phyloP scores from a whole-genome alignment of 1,139 yeast species.

The Blastobotrys indianensis region DNA sequence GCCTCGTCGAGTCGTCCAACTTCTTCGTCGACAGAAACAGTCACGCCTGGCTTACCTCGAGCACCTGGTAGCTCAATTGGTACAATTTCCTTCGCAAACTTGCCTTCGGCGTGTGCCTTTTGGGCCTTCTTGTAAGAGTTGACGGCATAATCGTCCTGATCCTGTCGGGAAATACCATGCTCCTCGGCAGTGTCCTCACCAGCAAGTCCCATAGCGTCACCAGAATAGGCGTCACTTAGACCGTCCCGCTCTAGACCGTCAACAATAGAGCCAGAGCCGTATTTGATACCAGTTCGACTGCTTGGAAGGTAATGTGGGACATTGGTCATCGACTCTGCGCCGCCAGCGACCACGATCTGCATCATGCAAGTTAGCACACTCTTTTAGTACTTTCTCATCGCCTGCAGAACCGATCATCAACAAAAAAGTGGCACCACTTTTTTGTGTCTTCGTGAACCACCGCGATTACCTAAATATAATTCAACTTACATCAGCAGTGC shows the following conservation, averaged over 20 bases:
- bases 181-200: slow-evolving; percentile 91
- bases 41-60: slow-evolving; percentile 87
- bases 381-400: too few relatives aligned
- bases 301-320: slow-evolving; percentile 88
- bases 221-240: slow-evolving; percentile 80
- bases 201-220: slow-evolving; percentile 87
- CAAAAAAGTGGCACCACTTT: too few relatives aligned
- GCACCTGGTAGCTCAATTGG: slow-evolving; percentile 84
- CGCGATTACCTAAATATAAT: not conserved
- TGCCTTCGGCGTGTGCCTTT: slow-evolving; percentile 70
- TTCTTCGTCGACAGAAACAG: slow-evolving; percentile 67
- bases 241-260: slow-evolving; percentile 94
- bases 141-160: slow-evolving; percentile 86
- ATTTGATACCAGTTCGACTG: slow-evolving; percentile 84
- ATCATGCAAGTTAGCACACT: not conserved
- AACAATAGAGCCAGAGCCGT: slow-evolving; percentile 69
- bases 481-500: slow-evolving; percentile 57
- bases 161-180: slow-evolving; percentile 57
- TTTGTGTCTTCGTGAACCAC: not conserved
- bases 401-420: too few relatives aligned
- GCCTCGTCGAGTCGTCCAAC: slow-evolving; percentile 73
- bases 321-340: slow-evolving; percentile 96
- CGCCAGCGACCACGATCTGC: slow-evolving; percentile 82
- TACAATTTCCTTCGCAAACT: slow-evolving; percentile 72
- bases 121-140: slow-evolving; percentile 80